Base-by-base conservation (phyloP, 2,329 filamentous ascomycete genomes). In the Trichoderma koningiopsis region DNA sequence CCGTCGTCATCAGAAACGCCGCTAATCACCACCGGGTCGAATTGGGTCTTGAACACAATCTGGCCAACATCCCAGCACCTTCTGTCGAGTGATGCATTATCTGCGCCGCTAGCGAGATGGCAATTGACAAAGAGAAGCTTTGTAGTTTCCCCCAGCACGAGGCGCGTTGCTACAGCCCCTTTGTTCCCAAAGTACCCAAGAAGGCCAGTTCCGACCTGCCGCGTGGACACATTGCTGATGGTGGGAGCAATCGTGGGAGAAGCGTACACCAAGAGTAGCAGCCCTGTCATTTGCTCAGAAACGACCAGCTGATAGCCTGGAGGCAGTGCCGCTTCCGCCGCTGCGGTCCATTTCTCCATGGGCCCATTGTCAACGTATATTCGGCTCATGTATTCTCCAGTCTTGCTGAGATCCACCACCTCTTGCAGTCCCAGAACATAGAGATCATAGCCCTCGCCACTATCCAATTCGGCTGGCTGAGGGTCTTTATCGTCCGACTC, bases 171-270 rank as follows among this genome's bases (percentile, higher is more conserved):
- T 0, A 97, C 91, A 4, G 92, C 95, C 1, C 96, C 96, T 78
- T 99, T 99, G 79, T 99, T 99, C 11, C 96, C 96, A 83, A 97
- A 91, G 76, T 97, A 97, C 0, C 95, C 95, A 80, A 96, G 88
- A 55, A 98, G 80, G 0, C 96, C 96, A 0, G 96, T 99, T 0
- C 94, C 95, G 8, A 98, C 91, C 69, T 88, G 91, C 5, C 89
- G 89, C 1, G 91, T 94, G 79, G 92, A 96, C 73, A 97, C 88
- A 60, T 92, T 92, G 71, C 89, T 92, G 74, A 98, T 87, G 2
- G 90, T 91, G 0, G 89, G 85, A 1, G 88, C 88, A 52, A 98
- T 84, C 10, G 89, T 86, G 0, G 94, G 90, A 0, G 94, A 92
- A 2, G 93, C 94, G 76, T 96, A 98, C 31, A 97, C 86, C 33